These are phyloP conservation scores for Trichoderma atrobrunneum DNA, from an alignment of 2,329 filamentous ascomycete genomes.

Conservation along the genomic window DNA sequence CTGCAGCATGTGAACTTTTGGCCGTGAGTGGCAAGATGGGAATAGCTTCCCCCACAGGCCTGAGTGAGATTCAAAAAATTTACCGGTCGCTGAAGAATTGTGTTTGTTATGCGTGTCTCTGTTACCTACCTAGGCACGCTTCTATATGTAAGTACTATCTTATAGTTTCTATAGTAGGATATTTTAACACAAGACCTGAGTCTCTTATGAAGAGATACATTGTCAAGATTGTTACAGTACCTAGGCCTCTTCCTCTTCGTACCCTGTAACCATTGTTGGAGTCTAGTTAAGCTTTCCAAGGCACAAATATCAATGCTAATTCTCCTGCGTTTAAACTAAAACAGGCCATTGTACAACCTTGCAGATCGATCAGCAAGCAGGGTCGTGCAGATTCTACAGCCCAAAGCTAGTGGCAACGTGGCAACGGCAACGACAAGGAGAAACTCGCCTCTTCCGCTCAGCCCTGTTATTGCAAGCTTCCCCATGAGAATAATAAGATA, in stretches of 20 bases:
- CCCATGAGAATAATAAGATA: background rate
- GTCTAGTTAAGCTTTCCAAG: background rate
- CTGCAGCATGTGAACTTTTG: background rate
- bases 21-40: background rate
- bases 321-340: background rate
- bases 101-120: background rate
- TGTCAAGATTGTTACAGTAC: background rate
- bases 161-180: background rate
- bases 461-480: background rate
- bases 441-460: background rate
- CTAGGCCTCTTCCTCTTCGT: background rate
- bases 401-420: background rate
- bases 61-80: background rate
- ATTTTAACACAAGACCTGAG: background rate
- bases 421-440: background rate
- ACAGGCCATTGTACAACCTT: background rate
- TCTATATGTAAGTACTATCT: background rate
- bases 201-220: background rate
- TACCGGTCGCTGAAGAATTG: background rate
- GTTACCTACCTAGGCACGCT: background rate
- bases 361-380: background rate
- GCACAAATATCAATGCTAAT: background rate
- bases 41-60: constrained; percentile 9
- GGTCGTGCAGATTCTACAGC: background rate
- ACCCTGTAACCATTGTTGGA: background rate